Percentiles rank a stretch among this genome's conserved stretches.
phyloP scores from a whole-genome alignment of 805 yeast species.

The Kodamaea restingae region DNA sequence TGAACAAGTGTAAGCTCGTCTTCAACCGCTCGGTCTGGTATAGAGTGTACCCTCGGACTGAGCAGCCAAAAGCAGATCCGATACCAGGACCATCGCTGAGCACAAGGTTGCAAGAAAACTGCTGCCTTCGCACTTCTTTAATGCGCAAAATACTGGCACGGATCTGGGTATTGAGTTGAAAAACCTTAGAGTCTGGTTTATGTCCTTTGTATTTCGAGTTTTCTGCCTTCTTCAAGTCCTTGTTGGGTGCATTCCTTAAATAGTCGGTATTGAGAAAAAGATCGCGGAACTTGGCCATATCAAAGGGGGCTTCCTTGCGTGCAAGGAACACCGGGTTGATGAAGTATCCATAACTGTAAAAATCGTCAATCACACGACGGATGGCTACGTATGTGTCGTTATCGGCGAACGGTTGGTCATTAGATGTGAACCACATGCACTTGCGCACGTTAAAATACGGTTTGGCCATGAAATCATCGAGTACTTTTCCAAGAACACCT shows the following conservation, averaged over 20 bases:
- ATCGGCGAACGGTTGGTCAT: slow-evolving; percentile 59
- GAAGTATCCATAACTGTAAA: slow-evolving; percentile 48
- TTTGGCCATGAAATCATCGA: slow-evolving; percentile 49
- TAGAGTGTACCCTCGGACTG: slow-evolving; percentile 70
- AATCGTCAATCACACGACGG: slow-evolving; percentile 56
- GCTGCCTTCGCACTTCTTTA: slow-evolving; percentile 59
- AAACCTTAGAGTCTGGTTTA: slow-evolving; percentile 12
- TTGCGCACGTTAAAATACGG: slow-evolving; percentile 52
- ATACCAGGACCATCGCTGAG: slow-evolving; percentile 41
- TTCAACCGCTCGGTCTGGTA: slow-evolving; percentile 50
- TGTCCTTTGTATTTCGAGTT: slow-evolving; percentile 10
- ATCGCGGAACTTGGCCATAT: slow-evolving; percentile 48
- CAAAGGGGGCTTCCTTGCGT: slow-evolving; percentile 21
- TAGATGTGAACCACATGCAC: slow-evolving; percentile 69
- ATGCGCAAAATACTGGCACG: slow-evolving; percentile 48
- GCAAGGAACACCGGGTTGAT: slow-evolving; percentile 62
- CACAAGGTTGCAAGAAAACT: slow-evolving; percentile 58
- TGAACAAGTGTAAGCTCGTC: slow-evolving; percentile 50
- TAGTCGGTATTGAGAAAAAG: slow-evolving; percentile 50
- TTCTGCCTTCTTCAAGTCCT: slow-evolving; percentile 1
- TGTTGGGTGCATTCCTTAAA: slow-evolving; percentile 27
- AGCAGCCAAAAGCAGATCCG: slow-evolving; percentile 47
- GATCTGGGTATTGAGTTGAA: slow-evolving; percentile 30
- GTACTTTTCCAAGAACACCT: slow-evolving; percentile 45
- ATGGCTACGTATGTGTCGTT: slow-evolving; percentile 44